phyloP scores from a whole-genome alignment of 2,329 filamentous ascomycete genomes.

The Sporothrix luriei region DNA sequence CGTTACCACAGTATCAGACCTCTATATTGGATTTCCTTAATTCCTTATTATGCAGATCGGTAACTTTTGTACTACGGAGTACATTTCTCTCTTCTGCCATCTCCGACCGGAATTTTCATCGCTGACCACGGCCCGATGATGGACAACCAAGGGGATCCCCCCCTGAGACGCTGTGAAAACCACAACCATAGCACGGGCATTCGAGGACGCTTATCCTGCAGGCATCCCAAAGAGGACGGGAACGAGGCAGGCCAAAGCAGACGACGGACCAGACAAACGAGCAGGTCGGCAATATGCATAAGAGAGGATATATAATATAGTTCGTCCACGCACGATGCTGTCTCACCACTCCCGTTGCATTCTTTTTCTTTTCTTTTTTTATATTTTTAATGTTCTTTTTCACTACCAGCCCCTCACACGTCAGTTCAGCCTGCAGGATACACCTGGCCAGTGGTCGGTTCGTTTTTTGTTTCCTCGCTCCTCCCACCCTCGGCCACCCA shows the following conservation, averaged over 20 bases:
- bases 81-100: background rate
- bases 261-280: background rate
- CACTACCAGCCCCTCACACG: background rate
- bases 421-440: background rate
- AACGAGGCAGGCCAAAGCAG: background rate
- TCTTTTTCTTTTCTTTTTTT: background rate
- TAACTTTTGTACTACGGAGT: background rate
- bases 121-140: slow-evolving; percentile 3
- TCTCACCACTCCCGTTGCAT: background rate
- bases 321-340: slow-evolving; percentile 16
- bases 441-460: slow-evolving; percentile 4
- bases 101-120: background rate
- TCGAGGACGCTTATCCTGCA: slow-evolving; percentile 19
- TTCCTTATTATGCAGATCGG: no score
- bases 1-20: background rate
- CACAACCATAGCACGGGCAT: background rate
- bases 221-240: slow-evolving; percentile 11
- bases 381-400: background rate
- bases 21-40: background rate
- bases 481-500: background rate
- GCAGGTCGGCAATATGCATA: slow-evolving; percentile 15
- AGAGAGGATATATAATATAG: slow-evolving; percentile 24
- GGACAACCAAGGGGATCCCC: slow-evolving; percentile 1
- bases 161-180: slow-evolving; percentile 17
- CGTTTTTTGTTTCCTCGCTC: slow-evolving; percentile 1